These are phyloP conservation scores for Fusarium xyrophilum DNA, from an alignment of 2,329 filamentous ascomycete species.

Conservation along the genomic window DNA sequence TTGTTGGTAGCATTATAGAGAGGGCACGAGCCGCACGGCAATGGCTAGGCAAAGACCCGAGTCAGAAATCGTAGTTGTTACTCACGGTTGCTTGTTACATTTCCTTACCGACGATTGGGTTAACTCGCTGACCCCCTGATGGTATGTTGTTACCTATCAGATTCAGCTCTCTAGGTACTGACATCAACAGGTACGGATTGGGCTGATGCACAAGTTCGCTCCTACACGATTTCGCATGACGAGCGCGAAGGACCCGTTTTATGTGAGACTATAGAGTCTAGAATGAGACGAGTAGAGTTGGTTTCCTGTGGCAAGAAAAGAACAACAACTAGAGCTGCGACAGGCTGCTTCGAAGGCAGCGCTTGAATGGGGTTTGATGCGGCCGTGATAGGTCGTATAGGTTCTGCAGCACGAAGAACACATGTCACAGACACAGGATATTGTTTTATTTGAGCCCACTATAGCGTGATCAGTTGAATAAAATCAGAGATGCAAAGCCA, in stretches of 20 bases:
- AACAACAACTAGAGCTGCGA: neutral
- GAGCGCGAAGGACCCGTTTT: accelerated
- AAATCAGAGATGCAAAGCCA: too few species aligned
- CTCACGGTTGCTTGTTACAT: neutral
- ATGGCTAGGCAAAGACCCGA: neutral
- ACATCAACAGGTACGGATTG: neutral
- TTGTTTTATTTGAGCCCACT: accelerated
- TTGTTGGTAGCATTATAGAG: accelerated
- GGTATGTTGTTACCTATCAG: neutral
- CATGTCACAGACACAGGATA: accelerated
- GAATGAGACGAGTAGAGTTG: neutral
- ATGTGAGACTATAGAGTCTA: neutral
- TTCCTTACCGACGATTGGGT: constrained; percentile 1
- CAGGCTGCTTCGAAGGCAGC: neutral
- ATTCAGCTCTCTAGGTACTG: accelerated
- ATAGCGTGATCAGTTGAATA: too few species aligned
- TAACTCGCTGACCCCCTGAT: neutral
- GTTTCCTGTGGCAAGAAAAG: neutral
- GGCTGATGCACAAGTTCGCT: neutral
- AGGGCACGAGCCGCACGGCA: neutral
- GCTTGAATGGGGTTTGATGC: neutral
- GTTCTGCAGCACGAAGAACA: accelerated
- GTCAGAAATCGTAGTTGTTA: neutral
- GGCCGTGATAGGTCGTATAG: neutral
- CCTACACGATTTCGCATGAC: neutral